Percentiles rank a stretch among this genome's conserved stretches.
Evolutionary conservation across 305 asterid genomes (phyloP).

Genomic region (Fraxinus velutina): DNA sequence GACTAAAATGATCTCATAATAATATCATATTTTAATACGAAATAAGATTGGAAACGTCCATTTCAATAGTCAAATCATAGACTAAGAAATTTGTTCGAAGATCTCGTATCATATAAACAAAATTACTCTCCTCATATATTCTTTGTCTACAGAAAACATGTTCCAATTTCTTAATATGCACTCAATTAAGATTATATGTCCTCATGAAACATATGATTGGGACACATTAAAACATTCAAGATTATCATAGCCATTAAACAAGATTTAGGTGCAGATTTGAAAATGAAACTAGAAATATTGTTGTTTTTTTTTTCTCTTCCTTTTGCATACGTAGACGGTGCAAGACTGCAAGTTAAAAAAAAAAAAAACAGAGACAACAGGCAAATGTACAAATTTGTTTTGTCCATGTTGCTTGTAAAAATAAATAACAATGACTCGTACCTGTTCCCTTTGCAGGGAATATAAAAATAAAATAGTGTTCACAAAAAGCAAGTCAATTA

Average conservation of each 20-base stretch:
- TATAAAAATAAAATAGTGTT: background rate
- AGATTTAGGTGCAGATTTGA: background rate
- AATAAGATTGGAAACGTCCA: background rate
- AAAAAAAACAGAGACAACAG: background rate
- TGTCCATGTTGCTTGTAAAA: background rate
- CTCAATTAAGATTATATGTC: background rate
- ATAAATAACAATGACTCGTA: background rate
- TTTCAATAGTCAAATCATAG: background rate
- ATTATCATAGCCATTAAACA: background rate
- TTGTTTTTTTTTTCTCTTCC: no score
- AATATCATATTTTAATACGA: background rate
- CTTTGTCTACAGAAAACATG: background rate
- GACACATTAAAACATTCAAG: background rate
- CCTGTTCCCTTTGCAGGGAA: background rate
- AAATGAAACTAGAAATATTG: background rate
- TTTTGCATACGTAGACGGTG: background rate
- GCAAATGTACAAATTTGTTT: background rate
- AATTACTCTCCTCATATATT: background rate
- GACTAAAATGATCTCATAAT: background rate
- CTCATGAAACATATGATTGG: background rate
- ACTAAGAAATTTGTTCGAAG: background rate
- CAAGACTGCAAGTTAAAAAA: background rate
- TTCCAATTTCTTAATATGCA: background rate
- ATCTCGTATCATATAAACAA: no score
- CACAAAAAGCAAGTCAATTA: background rate